Evolutionary conservation across 345 rosid species (phyloP), one percentile per base, ranked within the genome.

Genomic region (Lepidium sativum): DNA sequence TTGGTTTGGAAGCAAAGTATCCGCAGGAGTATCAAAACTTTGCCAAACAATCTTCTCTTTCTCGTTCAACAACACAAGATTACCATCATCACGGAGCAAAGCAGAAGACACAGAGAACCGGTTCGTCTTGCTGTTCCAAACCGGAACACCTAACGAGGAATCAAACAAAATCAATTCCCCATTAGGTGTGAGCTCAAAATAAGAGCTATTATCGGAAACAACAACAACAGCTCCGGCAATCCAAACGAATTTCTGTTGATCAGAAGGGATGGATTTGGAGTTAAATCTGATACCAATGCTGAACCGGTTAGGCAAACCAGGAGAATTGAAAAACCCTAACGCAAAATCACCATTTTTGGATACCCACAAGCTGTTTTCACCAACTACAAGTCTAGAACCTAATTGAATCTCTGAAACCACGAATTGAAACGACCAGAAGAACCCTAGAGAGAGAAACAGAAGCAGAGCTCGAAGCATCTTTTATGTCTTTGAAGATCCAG

Each of bases 1-100:
- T 84, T 90, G 97, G 25, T 86, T 86, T 0, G 97, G 95, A 72
- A 90, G 87, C 60, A 90, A 79, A 0, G 92, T 82, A 62, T 87
- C 80, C 12, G 84, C 71, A 35, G 95, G 95, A 65, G 74, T 70
- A 54, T 83, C 84, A 65, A 87, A 90, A 75, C 92, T 90, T 67
- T 90, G 81, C 95, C 95, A 90, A 64, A 85, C 77, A 25, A 80
- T 66, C 35, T 75, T 80, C 8, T 75, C 68, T 45, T 52, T 52
- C 18, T 45, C 75, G 62, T 74, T 79, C 60, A 87, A 52, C 51
- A 90, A 77, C 16, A 87, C 78, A 27, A 90, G 76, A 65, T 90
- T 90, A 45, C 97, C 95, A 74, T 90, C 83, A 10, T 85, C 84
- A 29, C 70, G 82, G 16, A 87, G 79, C 44, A 79, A 45, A 37